Percentiles rank a stretch among this genome's conserved stretches.
These are phyloP conservation scores for Leptographium lundbergii DNA, from an alignment of 2,329 filamentous ascomycete genomes.

Conservation along the genomic window DNA sequence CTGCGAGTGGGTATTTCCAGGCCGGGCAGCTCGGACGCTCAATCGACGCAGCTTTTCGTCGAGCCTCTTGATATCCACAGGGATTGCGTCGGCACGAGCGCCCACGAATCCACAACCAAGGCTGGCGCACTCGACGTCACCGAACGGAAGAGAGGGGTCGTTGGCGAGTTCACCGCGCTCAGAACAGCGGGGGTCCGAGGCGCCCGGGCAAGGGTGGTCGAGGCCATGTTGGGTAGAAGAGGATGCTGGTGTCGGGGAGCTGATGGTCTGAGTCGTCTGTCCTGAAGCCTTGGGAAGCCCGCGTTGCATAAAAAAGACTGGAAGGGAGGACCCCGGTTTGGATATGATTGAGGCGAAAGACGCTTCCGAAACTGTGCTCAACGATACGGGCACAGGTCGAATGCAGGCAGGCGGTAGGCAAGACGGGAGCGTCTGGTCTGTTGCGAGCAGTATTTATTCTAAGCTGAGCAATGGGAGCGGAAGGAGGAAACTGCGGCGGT, in stretches of 20 bases:
- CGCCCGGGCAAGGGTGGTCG: slow-evolving; percentile 28
- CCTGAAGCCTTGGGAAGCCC: slow-evolving; percentile 36
- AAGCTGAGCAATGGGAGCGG: background rate
- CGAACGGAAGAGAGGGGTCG: background rate
- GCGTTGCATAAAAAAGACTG: slow-evolving; percentile 50
- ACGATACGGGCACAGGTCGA: slow-evolving; percentile 36
- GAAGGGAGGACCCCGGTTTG: background rate
- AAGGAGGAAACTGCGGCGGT: background rate
- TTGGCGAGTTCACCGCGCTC: background rate
- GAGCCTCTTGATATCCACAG: slow-evolving; percentile 29
- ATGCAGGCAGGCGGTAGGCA: background rate
- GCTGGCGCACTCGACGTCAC: background rate
- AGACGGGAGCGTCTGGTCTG: background rate
- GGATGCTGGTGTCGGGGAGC: slow-evolving; percentile 17
- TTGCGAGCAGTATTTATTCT: background rate
- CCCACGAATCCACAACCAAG: slow-evolving; percentile 11
- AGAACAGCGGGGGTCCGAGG: slow-evolving; percentile 18
- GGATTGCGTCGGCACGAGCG: slow-evolving; percentile 15
- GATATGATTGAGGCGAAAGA: slow-evolving; percentile 9
- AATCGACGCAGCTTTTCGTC: slow-evolving; percentile 39
- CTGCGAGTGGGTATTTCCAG: background rate
- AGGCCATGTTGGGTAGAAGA: slow-evolving; percentile 44
- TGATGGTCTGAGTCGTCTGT: slow-evolving; percentile 25
- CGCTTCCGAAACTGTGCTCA: slow-evolving; percentile 35
- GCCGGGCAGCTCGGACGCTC: slow-evolving; percentile 22